Percentiles rank a stretch among this genome's conserved stretches.
Evolutionary conservation across 441 rosid species (phyloP).

Genomic region (Capsella rubella): DNA sequence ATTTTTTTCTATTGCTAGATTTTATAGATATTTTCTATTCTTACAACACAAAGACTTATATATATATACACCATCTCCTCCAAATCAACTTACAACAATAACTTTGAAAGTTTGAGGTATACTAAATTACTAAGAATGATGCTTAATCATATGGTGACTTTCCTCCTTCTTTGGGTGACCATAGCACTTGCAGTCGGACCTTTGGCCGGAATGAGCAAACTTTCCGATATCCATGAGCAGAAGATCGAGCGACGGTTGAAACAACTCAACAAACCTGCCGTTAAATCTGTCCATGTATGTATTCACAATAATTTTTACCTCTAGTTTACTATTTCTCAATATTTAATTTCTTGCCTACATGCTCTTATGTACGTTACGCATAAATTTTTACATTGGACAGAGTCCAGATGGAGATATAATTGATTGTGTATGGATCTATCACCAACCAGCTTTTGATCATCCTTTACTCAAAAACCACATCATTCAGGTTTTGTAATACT

Average conservation of each 20-base stretch:
- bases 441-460: constrained; percentile 57
- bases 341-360: neutral
- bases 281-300: constrained; percentile 15
- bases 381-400: constrained; percentile 17
- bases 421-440: constrained; percentile 46
- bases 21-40: neutral
- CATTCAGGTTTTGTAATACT: constrained; percentile 47
- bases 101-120: neutral
- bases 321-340: neutral
- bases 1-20: neutral
- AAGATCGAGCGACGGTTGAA: neutral
- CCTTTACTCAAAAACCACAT: constrained; percentile 53
- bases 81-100: neutral
- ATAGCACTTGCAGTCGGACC: neutral
- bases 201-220: neutral
- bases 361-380: neutral
- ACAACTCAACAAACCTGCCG: constrained; percentile 19
- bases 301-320: neutral
- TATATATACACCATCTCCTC: neutral
- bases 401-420: constrained; percentile 59
- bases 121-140: neutral
- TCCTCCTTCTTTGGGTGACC: neutral
- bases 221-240: neutral
- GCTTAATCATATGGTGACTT: neutral
- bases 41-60: neutral